A percentile compares a stretch with the other conserved stretches of the same genome.
Evolutionary conservation across 1,284 basidiomycete genomes (phyloP).

Genomic region (Cutaneotrichosporon spelunceum): DNA sequence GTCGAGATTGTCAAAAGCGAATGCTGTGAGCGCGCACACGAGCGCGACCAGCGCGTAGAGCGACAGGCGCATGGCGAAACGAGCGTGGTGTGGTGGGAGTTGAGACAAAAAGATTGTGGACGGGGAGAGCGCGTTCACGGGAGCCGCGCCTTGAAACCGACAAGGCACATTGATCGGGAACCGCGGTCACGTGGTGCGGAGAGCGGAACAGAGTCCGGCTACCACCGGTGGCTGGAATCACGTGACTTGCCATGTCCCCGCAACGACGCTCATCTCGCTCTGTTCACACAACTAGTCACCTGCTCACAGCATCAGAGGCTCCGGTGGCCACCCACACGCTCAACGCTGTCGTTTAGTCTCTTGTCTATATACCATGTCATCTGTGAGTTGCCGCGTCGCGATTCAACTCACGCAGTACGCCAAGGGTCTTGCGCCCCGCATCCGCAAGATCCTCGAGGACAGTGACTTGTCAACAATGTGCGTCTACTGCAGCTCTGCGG

Average conservation of each 20-base stretch:
- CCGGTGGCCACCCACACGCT: not conserved
- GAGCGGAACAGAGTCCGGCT: not conserved
- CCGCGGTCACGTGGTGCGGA: not conserved
- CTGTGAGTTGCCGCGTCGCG: not conserved
- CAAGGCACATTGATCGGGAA: not conserved
- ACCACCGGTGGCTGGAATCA: not conserved
- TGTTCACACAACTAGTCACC: not conserved
- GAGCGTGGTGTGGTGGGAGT: not conserved
- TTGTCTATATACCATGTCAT: constrained; percentile 2
- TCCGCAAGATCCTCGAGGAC: constrained; percentile 32
- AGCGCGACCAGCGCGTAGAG: constrained; percentile 19
- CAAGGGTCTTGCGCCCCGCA: constrained; percentile 30
- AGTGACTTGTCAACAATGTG: constrained; percentile 43
- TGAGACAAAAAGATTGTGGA: not conserved
- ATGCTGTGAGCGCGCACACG: constrained; percentile 10
- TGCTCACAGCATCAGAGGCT: not conserved
- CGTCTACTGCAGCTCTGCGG: not conserved
- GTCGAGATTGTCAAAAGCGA: constrained; percentile 63
- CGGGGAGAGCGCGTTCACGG: not conserved
- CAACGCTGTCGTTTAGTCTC: not conserved
- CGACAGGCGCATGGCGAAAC: constrained; percentile 15
- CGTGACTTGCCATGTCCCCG: not conserved
- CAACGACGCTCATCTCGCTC: not conserved
- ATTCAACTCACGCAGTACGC: constrained; percentile 26
- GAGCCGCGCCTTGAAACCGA: not conserved